Conservation (phyloP, 768 basidiomycete genomes). For the Phaeotremella fagi region DNA sequence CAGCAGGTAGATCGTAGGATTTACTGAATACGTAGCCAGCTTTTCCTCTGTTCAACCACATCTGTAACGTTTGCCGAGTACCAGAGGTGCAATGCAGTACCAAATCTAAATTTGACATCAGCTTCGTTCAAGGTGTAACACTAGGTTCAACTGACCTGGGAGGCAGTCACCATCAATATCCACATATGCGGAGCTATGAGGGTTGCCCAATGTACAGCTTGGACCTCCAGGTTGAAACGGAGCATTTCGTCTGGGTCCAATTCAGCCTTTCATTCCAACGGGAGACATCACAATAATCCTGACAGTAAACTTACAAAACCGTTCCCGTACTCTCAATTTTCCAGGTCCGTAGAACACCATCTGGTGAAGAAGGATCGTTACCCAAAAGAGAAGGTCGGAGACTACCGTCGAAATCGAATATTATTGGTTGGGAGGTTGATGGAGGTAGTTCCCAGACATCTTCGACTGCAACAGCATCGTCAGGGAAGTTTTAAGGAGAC, state of each 20-base stretch:
- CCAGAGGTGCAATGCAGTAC: slow-evolving; percentile 80
- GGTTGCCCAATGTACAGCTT: slow-evolving; percentile 69
- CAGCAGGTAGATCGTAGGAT: slow-evolving; percentile 65
- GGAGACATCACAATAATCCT: not conserved
- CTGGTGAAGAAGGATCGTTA: slow-evolving; percentile 46
- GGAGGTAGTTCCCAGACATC: slow-evolving; percentile 11
- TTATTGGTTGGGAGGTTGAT: slow-evolving; percentile 76
- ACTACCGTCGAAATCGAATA: slow-evolving; percentile 79
- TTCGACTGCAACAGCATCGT: too few relatives aligned
- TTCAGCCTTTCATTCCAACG: not conserved
- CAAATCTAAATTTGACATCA: slow-evolving; percentile 57
- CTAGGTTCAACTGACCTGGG: slow-evolving; percentile 58
- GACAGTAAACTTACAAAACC: slow-evolving; percentile 56
- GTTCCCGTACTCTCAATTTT: slow-evolving; percentile 73
- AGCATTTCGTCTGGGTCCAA: slow-evolving; percentile 55
- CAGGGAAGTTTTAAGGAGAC: too few relatives aligned
- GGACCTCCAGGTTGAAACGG: slow-evolving; percentile 58
- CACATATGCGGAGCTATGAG: slow-evolving; percentile 90
- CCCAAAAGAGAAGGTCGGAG: slow-evolving; percentile 86
- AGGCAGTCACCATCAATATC: slow-evolving; percentile 95
- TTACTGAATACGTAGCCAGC: slow-evolving; percentile 68
- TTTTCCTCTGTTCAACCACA: slow-evolving; percentile 84
- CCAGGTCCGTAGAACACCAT: slow-evolving; percentile 61
- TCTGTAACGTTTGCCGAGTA: slow-evolving; percentile 66
- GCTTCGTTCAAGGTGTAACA: not conserved